Conservation (phyloP, 1,139 yeast genomes). For the Suhomyces chickasaworum region DNA sequence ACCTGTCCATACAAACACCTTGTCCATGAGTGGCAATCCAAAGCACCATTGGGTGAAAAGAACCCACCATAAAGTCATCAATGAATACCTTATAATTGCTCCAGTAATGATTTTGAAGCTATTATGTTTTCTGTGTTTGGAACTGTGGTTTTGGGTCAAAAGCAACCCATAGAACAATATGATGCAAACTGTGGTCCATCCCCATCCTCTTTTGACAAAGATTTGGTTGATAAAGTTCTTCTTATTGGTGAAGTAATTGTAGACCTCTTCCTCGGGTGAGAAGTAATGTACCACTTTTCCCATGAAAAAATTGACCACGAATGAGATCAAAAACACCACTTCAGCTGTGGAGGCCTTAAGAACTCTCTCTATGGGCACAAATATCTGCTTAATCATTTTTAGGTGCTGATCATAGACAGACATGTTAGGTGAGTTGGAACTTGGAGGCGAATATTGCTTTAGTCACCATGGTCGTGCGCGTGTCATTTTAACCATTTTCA, state of each 20-base stretch:
- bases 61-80: conserved; percentile 77
- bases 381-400: conserved; percentile 4
- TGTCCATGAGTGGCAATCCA: conserved; percentile 89
- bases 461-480: background rate
- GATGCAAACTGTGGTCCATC: conserved; percentile 69
- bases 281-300: conserved; percentile 38
- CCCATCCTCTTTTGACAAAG: conserved; percentile 91
- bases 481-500: too few relatives aligned
- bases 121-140: background rate
- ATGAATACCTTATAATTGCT: conserved; percentile 41
- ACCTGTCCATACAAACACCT: conserved; percentile 76
- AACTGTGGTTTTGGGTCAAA: conserved; percentile 1
- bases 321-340: conserved; percentile 30
- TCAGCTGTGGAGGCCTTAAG: conserved; percentile 25
- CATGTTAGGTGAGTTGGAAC: conserved; percentile 3
- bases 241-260: conserved; percentile 63
- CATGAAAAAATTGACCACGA: conserved; percentile 32
- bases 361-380: conserved; percentile 11
- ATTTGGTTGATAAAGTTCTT: conserved; percentile 65
- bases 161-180: conserved; percentile 29
- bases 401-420: conserved; percentile 27
- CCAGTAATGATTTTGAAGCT: conserved; percentile 4
- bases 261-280: conserved; percentile 41
- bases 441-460: conserved; percentile 1
- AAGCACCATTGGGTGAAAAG: conserved; percentile 88